A percentile compares a stretch with the other conserved stretches of the same genome.
Conservation (phyloP, 768 basidiomycete species). For the Pilatotrama ljubarskyi region DNA sequence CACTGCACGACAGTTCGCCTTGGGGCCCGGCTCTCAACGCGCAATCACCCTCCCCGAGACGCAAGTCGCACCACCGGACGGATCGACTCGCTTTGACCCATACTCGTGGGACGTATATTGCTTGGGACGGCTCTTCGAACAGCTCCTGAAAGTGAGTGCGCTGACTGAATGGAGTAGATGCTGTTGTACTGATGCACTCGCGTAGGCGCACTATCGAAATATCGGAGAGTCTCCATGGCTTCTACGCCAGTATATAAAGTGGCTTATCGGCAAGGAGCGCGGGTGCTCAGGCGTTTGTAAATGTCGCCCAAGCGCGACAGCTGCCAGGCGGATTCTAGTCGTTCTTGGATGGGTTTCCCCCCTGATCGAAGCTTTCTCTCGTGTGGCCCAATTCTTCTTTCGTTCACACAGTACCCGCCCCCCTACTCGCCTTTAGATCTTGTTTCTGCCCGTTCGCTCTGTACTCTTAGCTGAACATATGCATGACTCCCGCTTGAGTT, state of each 20-base stretch:
- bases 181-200: no score
- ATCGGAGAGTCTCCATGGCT: neutral
- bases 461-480: no score
- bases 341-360: no score
- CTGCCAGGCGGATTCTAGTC: no score
- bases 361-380: no score
- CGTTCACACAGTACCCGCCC: no score
- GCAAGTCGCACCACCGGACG: neutral
- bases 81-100: conserved; percentile 4
- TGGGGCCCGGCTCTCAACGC: neutral
- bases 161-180: no score
- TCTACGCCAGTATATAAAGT: neutral
- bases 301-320: neutral
- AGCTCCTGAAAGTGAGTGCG: neutral
- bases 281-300: neutral
- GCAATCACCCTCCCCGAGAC: neutral
- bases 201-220: no score
- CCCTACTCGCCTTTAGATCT: no score
- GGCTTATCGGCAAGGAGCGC: conserved; percentile 1
- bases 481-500: no score
- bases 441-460: no score
- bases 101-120: neutral
- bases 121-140: neutral
- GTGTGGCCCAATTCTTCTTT: no score
- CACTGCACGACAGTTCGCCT: neutral